A percentile compares a stretch with the other conserved stretches of the same genome.
Conservation (phyloP, 2,329 filamentous ascomycete genomes). For the Fusarium austroafricanum region DNA sequence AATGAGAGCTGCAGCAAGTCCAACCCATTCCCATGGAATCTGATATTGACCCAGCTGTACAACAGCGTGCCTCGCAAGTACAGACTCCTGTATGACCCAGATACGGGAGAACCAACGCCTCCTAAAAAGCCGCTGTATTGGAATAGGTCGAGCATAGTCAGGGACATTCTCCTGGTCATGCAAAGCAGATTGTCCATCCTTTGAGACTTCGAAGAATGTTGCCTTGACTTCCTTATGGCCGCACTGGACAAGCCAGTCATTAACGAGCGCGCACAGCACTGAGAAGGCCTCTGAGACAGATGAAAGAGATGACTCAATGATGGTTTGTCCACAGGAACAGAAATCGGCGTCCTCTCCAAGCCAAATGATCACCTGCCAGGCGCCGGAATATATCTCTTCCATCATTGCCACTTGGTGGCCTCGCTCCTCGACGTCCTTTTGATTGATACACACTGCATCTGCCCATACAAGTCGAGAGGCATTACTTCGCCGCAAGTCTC, state of each 20-base stretch:
- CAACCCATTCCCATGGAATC: rapidly evolving
- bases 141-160: no score
- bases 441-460: background rate
- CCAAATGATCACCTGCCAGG: rapidly evolving
- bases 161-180: no score
- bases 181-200: rapidly evolving
- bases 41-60: background rate
- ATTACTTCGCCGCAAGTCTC: rapidly evolving
- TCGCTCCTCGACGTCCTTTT: background rate
- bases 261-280: rapidly evolving
- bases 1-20: background rate
- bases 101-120: background rate
- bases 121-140: background rate
- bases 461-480: background rate
- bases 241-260: rapidly evolving
- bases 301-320: background rate
- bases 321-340: rapidly evolving
- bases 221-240: background rate
- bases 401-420: background rate
- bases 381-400: background rate
- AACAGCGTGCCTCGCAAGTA: rapidly evolving
- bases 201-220: background rate
- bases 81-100: background rate
- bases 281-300: rapidly evolving
- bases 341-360: rapidly evolving